These are phyloP conservation scores for Phialocephala subalpina DNA, from an alignment of 2,329 filamentous ascomycete species.

Conservation along the genomic window DNA sequence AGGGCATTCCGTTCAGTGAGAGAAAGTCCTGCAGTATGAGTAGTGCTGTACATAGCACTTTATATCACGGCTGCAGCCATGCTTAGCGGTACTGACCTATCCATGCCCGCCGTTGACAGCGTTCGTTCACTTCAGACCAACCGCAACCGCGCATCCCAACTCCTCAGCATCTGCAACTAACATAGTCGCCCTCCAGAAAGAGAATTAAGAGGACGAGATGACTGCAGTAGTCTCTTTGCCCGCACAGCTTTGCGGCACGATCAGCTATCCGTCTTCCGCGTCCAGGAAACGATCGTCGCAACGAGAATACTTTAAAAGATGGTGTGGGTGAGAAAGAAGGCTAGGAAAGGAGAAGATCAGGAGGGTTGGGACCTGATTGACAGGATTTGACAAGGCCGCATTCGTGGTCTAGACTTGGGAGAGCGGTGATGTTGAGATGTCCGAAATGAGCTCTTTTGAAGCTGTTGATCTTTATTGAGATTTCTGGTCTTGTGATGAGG, in stretches of 20 bases:
- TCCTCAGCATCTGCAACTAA: conserved; percentile 7
- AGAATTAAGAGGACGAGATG: not conserved
- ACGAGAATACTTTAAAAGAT: not conserved
- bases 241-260: not conserved
- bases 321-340: conserved; percentile 5
- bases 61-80: not conserved
- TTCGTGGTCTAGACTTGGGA: not conserved
- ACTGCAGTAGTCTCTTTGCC: not conserved
- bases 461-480: not conserved
- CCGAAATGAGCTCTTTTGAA: not conserved
- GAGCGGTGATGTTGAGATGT: not conserved
- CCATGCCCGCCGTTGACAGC: not conserved
- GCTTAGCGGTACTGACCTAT: not conserved
- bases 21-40: not conserved
- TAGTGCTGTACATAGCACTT: not conserved
- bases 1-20: not conserved
- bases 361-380: conserved; percentile 15
- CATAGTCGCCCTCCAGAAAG: not conserved
- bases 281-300: not conserved
- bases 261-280: not conserved
- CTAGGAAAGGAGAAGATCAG: conserved; percentile 1
- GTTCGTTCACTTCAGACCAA: not conserved
- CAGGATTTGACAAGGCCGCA: not conserved
- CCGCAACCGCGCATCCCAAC: not conserved
- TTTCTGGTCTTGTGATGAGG: not conserved